These are phyloP conservation scores for Cyberlindnera bimundalis DNA, from an alignment of 805 yeast species.

Conservation along the genomic window DNA sequence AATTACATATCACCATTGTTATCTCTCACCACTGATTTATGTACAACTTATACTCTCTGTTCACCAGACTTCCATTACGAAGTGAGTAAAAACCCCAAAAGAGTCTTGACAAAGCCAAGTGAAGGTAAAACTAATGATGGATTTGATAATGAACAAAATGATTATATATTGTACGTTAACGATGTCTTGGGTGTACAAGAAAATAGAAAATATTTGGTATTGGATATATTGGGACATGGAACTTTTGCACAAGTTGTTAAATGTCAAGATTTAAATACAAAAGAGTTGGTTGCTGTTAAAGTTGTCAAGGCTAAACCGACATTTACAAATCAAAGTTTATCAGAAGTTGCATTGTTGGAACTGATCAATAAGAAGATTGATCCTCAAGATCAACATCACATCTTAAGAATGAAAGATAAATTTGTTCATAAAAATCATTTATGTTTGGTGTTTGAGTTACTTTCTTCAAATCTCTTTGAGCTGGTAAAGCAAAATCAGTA, in stretches of 20 bases:
- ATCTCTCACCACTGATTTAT: conserved; percentile 73
- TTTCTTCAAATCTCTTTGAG: conserved; percentile 87
- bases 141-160: conserved; percentile 81
- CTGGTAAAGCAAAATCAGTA: conserved; percentile 89
- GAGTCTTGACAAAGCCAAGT: conserved; percentile 90
- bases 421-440: conserved; percentile 91
- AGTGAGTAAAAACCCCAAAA: conserved; percentile 79
- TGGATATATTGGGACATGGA: conserved; percentile 92
- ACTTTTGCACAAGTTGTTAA: conserved; percentile 98
- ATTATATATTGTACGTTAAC: conserved; percentile 90
- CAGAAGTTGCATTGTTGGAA: conserved; percentile 86
- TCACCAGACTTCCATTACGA: conserved; percentile 82
- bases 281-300: conserved; percentile 90
- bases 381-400: conserved; percentile 67
- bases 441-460: conserved; percentile 86
- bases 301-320: conserved; percentile 92
- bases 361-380: conserved; percentile 69
- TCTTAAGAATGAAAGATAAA: conserved; percentile 77
- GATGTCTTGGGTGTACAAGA: conserved; percentile 87
- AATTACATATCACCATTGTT: conserved; percentile 71
- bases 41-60: conserved; percentile 81
- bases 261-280: conserved; percentile 65
- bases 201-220: conserved; percentile 79
- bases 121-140: conserved; percentile 82
- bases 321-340: conserved; percentile 83